Evolutionary conservation across 345 rosid genomes (phyloP).

Genomic region (Luvunga scandens): DNA sequence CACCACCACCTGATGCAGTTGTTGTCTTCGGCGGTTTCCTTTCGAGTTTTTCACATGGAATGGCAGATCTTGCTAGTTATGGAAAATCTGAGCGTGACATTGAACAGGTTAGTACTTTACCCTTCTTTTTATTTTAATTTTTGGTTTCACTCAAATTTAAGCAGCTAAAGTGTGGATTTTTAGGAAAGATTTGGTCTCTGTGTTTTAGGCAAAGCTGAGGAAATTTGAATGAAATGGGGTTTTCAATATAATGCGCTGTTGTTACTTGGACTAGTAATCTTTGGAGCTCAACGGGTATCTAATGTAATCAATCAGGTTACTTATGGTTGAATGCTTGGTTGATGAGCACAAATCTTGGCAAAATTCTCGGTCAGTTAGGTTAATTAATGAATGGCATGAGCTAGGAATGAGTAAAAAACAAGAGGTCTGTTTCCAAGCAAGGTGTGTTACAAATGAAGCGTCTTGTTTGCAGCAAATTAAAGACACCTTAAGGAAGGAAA

Average conservation of each 20-base stretch:
- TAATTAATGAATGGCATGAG: background rate
- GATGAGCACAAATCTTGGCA: background rate
- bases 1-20: slow-evolving; percentile 51
- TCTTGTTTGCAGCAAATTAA: background rate
- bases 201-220: background rate
- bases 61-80: slow-evolving; percentile 91
- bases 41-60: slow-evolving; percentile 81
- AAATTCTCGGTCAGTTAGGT: background rate
- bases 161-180: background rate
- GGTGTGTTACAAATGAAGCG: background rate
- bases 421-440: background rate
- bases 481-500: background rate
- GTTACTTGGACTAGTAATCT: background rate
- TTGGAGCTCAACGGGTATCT: background rate
- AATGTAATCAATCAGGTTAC: background rate
- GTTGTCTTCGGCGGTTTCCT: slow-evolving; percentile 37
- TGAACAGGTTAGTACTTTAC: slow-evolving; percentile 56
- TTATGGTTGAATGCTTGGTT: background rate
- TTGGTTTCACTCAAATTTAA: background rate
- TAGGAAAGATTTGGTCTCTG: background rate
- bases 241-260: background rate
- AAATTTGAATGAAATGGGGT: background rate
- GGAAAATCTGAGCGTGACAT: slow-evolving; percentile 80
- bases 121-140: background rate
- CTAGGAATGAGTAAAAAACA: background rate